Conservation (phyloP, 2,329 filamentous ascomycete genomes). For the Xylaria sp. region DNA sequence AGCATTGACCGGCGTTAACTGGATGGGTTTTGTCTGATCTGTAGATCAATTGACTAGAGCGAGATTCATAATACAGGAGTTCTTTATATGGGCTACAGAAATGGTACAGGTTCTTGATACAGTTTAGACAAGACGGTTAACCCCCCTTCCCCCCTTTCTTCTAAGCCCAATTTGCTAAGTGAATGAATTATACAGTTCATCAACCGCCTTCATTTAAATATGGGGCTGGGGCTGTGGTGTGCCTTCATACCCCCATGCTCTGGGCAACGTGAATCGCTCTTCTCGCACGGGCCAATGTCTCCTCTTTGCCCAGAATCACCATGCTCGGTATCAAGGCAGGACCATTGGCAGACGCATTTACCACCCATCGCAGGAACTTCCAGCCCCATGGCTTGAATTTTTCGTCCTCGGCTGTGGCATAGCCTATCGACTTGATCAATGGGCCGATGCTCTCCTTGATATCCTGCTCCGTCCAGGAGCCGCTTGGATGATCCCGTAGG, state of each 20-base stretch:
- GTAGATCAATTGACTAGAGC: constrained; percentile 17
- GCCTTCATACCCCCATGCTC: not conserved
- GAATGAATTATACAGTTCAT: not conserved
- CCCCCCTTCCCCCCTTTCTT: not conserved
- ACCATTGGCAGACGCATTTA: constrained; percentile 34
- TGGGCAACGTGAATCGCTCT: constrained; percentile 30
- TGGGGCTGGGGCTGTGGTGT: not conserved
- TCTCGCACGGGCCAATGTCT: constrained; percentile 35
- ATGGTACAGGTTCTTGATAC: constrained; percentile 24
- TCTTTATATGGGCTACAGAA: constrained; percentile 25
- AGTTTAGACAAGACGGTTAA: constrained; percentile 2
- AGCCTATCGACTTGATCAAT: constrained; percentile 33
- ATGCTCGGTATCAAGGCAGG: constrained; percentile 35
- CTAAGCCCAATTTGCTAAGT: too few relatives aligned
- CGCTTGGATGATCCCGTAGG: constrained; percentile 26
- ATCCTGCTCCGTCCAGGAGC: constrained; percentile 30
- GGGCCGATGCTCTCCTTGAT: constrained; percentile 27
- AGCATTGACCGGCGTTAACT: constrained; percentile 43
- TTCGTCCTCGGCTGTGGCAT: constrained; percentile 1
- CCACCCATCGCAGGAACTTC: constrained; percentile 39
- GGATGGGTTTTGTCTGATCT: constrained; percentile 9
- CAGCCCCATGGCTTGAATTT: constrained; percentile 34
- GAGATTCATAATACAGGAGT: constrained; percentile 33
- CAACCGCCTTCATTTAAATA: not conserved
- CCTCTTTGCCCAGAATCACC: constrained; percentile 36